Evolutionary conservation across 2,329 filamentous ascomycete species (phyloP).

Genomic region (Verticillium klebahnii): DNA sequence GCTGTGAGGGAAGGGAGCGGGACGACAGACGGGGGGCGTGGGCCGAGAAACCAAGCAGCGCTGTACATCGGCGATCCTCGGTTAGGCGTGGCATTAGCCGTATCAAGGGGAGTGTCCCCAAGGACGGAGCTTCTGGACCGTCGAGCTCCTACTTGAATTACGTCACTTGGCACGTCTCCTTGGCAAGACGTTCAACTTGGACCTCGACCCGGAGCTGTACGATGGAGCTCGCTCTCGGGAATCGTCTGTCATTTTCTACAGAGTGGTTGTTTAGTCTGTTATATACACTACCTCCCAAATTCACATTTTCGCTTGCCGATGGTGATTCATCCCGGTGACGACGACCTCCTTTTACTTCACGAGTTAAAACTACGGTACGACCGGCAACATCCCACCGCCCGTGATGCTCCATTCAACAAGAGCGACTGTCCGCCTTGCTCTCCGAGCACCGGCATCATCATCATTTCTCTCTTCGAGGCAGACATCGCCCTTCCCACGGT

Average conservation of each 20-base stretch:
- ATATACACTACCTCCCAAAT: no score
- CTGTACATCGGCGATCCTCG: background rate
- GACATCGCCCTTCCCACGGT: background rate
- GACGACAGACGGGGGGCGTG: background rate
- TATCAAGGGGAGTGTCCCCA: background rate
- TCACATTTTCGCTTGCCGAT: no score
- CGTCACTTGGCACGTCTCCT: background rate
- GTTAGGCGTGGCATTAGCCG: background rate
- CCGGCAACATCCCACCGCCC: background rate
- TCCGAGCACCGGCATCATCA: slow-evolving; percentile 6
- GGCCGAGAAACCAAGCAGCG: background rate
- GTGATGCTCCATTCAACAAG: slow-evolving; percentile 26
- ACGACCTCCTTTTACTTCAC: background rate
- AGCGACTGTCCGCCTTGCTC: slow-evolving; percentile 16
- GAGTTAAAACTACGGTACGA: no score
- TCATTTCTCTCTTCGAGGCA: background rate
- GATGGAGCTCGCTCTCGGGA: background rate
- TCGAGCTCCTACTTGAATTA: background rate
- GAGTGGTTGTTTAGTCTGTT: no score
- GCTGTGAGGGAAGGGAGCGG: background rate
- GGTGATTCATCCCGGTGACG: background rate
- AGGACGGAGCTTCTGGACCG: background rate
- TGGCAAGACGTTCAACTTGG: background rate
- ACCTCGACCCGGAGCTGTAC: background rate
- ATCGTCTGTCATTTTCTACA: background rate